Base-by-base conservation (phyloP, 2,329 filamentous ascomycete species). In the Hypoxylon sp. region DNA sequence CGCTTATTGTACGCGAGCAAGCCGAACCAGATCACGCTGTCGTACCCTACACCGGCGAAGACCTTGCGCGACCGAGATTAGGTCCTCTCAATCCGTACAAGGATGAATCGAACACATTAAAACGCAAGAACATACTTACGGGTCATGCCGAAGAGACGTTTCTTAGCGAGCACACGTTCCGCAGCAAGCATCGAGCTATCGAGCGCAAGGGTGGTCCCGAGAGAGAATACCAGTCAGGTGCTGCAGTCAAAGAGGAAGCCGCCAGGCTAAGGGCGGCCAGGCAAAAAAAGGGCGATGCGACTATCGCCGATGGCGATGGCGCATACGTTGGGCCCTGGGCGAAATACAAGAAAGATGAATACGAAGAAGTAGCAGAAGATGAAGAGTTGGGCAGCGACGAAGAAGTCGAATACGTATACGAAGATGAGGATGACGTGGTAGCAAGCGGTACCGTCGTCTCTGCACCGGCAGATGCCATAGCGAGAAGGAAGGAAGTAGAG, bases 241-340 rank as follows among this genome's bases (percentile, higher is more conserved):
- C 78, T 19, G 80, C 89, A 11, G 83, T 88, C 29, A 98, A 97
- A 80, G 92, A 92, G 71, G 87, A 90, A 62, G 89, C 91, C 4
- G 89, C 88, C 39, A 84, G 84, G 65, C 83, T 93, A 79, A 85
- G 91, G 52, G 85, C 90, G n/a, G 92, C 91, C 73, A 87, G 96
- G 67, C 94, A 98, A 80, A 89, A 84, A 72, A 98, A 96, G 77
- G 96, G 96, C 52, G 90, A 95, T 77, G 89, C 93, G 46, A 89
- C 90, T 17, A 86, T 98, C 42, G 91, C 94, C 0, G 94, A 97
- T 75, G 96, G 96, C 0, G 90, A 93, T 6, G 91, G 91, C 59
- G 91, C 94, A 50, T 99, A 99, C 80, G 87, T 97, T 39, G 97
- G 97, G 0, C 97, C 96, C 0, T 99, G 97, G 97, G 97, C 96